Base-by-base conservation (phyloP, 345 rosid genomes). In the Brassica nigra region DNA sequence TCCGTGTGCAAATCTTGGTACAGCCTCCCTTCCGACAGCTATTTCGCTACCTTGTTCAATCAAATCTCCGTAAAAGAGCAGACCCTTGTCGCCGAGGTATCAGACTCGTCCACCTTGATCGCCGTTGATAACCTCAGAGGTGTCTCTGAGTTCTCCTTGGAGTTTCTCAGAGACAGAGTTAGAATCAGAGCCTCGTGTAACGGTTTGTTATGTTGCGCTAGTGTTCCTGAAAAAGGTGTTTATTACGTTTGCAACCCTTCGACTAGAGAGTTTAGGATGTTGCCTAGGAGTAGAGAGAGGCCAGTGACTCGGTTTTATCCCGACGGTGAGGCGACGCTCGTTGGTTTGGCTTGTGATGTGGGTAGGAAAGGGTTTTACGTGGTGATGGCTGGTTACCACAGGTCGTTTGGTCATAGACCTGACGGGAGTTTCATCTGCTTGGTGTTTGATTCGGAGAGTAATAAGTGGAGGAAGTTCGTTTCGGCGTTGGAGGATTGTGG, bases 131-230 rank as follows among this genome's bases (percentile, higher is more conserved):
- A 75, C 28, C 74, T 69, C 64, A 80, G 83, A 80, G 97, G 92
- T n/a, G 97, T 91, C 0, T 84, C 88, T 61, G 92, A 90, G 74
- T 83, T 92, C 61, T 86, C 95, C 5, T 84, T 95, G 62, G 87
- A 79, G 84, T 95, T 95, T 78, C 65, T 95, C 71, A 84, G 83
- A 62, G 97, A 86, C 52, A 86, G 97, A 74, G 92, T 95, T 34
- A 88, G 83, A 66, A 85, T 95, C 37, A 91, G 97, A 80, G 94
- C 88, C 9, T 95, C 95, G 0, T 90, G 95, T 84, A 91, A 92
- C 74, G 99, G 99, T 65, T 83, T 91, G 69, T 77, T 95, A 83
- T 91, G 97, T 74, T 95, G 97, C 82, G 89, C 97, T n/a, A 90
- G 95, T 65, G 84, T 92, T 11, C 94, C 90, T 33, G 89, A 88